phyloP scores from a whole-genome alignment of 306 rosid species.

The cucumber (Cucumis sativus) region Cucumber_9930_V3 NC_026655.2:23675501-23676000 shows the following conservation, averaged over 20 bases:
- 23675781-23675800: neutral
- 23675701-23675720: neutral
- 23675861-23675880: neutral
- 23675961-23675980: constrained; percentile 52
- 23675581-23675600: neutral
- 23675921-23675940: neutral
- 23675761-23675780: neutral
- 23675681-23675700: neutral
- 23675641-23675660: neutral
- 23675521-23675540: neutral
- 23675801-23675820: neutral
- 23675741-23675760: neutral
- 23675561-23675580: neutral
- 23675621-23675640: neutral
- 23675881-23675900: neutral
- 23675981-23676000: constrained; percentile 52
- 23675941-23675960: constrained; percentile 17
- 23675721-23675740: neutral
- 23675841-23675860: neutral
- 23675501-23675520: neutral
- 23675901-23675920: neutral
- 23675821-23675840: neutral
- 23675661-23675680: neutral
- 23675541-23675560: neutral
- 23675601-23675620: neutral